These are phyloP conservation scores for Gelatoporia subvermispora DNA, from an alignment of 768 basidiomycete genomes.

Conservation along the genomic window DNA sequence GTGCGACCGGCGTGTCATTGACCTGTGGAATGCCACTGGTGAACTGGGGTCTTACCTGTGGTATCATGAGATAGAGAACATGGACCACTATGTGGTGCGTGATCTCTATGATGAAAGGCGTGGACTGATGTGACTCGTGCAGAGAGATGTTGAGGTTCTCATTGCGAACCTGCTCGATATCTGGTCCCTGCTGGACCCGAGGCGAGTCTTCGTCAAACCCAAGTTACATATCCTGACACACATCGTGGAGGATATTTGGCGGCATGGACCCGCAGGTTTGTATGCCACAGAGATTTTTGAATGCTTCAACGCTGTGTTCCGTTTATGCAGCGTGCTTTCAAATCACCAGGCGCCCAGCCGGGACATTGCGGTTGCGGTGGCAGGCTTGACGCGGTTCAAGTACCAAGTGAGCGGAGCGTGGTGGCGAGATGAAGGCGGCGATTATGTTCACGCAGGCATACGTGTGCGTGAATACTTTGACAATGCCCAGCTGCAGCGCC, in stretches of 20 bases:
- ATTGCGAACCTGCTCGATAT: conserved; percentile 15
- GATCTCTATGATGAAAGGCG: background rate
- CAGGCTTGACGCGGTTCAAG: conserved; percentile 18
- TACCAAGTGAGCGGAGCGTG: conserved; percentile 21
- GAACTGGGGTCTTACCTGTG: conserved; percentile 12
- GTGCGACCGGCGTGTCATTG: background rate
- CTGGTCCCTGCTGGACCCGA: conserved; percentile 9
- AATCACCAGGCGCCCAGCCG: conserved; percentile 37
- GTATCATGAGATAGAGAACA: conserved; percentile 8
- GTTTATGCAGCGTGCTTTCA: conserved; percentile 33
- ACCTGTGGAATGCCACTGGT: conserved; percentile 13
- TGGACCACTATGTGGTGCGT: conserved; percentile 11
- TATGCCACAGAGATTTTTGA: conserved; percentile 37
- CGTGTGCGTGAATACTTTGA: background rate
- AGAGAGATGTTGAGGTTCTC: conserved; percentile 10
- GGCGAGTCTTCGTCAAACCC: conserved; percentile 9
- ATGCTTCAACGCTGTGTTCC: conserved; percentile 39
- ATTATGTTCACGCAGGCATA: background rate
- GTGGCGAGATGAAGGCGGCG: conserved; percentile 6
- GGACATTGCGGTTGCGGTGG: conserved; percentile 13
- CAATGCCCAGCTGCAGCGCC: background rate
- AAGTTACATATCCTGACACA: conserved; percentile 16
- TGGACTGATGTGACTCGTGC: background rate
- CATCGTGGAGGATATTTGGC: conserved; percentile 10
- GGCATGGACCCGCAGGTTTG: conserved; percentile 29